Base-by-base conservation (phyloP, 306 rosid species). In the Corylus heterophylla region DNA sequence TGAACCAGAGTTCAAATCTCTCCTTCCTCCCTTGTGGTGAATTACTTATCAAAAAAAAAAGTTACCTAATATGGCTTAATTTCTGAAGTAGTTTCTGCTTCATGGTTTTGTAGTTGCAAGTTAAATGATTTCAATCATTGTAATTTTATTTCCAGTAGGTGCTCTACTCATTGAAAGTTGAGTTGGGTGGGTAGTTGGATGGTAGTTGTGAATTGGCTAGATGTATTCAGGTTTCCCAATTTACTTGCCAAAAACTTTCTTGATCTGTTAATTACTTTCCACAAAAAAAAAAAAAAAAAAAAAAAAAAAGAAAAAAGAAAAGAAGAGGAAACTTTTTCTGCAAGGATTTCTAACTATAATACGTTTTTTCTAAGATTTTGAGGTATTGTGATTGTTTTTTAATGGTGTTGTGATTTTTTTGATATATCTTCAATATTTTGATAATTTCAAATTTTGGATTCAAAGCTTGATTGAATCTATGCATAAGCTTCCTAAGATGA, bases 221-320 rank as follows among this genome's bases (percentile, higher is more conserved):
- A 80, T 50, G 70, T 22, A 78, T 5, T 42, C 22, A 71, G 16
- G 71, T 47, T 75, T 70, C 74, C 72, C 71, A 2, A 63, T 66
- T 14, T 50, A 71, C 77, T 85, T 78, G 64, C 81, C 79, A 37
- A 79, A 79, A 42, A 20, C 52, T 55, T 9, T 29, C 51, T 25
- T 66, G 56, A 64, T 49, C 29, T 78, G 55, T 71, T 45, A 9
- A 37, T 31, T 31, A 31, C 13, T 4, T 16, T 31, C 20, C 31
- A 52, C 14, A 51, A 22, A 35, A 39, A 9, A 9, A 16, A 18
- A 49, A 9, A 67, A 39, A 9, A 9, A 16, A 10, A 56, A 9
- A 67, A 20, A 9, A 9, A 16, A 18, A 56, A 9, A 67, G 6
- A 39, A 29, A 22, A 39, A 9, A 9, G 27, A 18, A 56, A 9